phyloP scores from a whole-genome alignment of 2,329 filamentous ascomycete genomes.

The Epichloe scottii region DNA sequence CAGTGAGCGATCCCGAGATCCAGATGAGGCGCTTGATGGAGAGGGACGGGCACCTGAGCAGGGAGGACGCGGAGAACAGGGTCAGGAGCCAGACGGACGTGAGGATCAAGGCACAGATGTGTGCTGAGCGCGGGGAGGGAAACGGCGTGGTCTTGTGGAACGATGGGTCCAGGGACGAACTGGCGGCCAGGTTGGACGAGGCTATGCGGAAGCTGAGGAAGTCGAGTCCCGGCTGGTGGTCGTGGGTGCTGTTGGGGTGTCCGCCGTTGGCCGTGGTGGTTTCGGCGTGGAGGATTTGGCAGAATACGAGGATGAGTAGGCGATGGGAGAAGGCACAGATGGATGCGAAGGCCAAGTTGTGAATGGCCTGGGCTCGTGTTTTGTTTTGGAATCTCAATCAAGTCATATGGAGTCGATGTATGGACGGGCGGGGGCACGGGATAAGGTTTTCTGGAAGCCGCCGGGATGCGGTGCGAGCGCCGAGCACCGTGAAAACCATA shows the following conservation, averaged over 20 bases:
- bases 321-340: constrained; percentile 44
- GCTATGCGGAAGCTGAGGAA: constrained; percentile 52
- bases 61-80: constrained; percentile 78
- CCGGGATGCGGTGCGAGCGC: too few relatives aligned
- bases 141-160: constrained; percentile 83
- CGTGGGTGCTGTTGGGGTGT: constrained; percentile 52
- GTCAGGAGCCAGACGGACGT: constrained; percentile 83
- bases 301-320: constrained; percentile 57
- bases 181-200: constrained; percentile 52
- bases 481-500: too few relatives aligned
- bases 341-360: constrained; percentile 10
- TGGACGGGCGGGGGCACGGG: too few relatives aligned
- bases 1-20: constrained; percentile 62
- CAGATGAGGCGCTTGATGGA: constrained; percentile 71
- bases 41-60: constrained; percentile 63
- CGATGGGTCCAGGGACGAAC: constrained; percentile 58
- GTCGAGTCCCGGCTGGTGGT: constrained; percentile 72
- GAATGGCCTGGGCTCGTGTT: neutral
- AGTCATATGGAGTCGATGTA: too few relatives aligned
- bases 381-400: too few relatives aligned
- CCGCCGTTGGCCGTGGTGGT: constrained; percentile 62
- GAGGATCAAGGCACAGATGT: constrained; percentile 66
- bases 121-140: constrained; percentile 48
- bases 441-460: too few relatives aligned
- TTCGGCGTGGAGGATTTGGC: constrained; percentile 59